phyloP scores from a whole-genome alignment of 768 basidiomycete species.

The Boletus sp. region DNA sequence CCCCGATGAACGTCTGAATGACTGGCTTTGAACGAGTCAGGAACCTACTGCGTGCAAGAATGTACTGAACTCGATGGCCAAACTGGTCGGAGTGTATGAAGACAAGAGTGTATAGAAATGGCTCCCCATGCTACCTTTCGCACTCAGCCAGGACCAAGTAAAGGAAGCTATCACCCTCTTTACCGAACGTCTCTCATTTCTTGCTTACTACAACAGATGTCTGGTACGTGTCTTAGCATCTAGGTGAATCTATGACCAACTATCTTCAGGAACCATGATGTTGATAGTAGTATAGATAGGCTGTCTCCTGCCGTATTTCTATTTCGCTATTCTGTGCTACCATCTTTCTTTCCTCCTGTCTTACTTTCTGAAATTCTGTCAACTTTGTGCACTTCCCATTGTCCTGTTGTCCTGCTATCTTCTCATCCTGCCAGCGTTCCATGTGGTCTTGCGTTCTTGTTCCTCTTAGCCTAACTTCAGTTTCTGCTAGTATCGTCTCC shows the following conservation, averaged over 20 bases:
- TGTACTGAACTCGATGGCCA: not conserved
- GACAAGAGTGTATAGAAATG: not conserved
- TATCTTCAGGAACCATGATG: constrained; percentile 4
- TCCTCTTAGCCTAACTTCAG: too few species aligned
- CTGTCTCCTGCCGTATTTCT: too few species aligned
- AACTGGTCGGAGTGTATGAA: not conserved
- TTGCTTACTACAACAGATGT: constrained; percentile 1
- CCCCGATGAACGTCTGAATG: not conserved
- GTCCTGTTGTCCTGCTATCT: too few species aligned
- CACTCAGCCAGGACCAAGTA: not conserved
- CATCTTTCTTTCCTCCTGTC: too few species aligned
- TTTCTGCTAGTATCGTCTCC: too few species aligned
- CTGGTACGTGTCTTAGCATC: not conserved
- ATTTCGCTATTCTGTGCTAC: too few species aligned
- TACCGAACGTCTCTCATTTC: not conserved
- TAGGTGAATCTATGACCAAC: not conserved
- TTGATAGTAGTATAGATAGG: too few species aligned
- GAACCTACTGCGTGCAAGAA: not conserved
- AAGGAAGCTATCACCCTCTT: not conserved
- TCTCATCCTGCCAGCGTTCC: too few species aligned
- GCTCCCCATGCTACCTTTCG: not conserved
- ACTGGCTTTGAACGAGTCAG: not conserved
- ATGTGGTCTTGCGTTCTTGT: too few species aligned
- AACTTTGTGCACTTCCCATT: too few species aligned
- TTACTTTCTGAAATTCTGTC: too few species aligned